A percentile compares a stretch with the other conserved stretches of the same genome.
Conservation (phyloP, 2,329 filamentous ascomycete genomes). For the Aspergillus versicolor region DNA sequence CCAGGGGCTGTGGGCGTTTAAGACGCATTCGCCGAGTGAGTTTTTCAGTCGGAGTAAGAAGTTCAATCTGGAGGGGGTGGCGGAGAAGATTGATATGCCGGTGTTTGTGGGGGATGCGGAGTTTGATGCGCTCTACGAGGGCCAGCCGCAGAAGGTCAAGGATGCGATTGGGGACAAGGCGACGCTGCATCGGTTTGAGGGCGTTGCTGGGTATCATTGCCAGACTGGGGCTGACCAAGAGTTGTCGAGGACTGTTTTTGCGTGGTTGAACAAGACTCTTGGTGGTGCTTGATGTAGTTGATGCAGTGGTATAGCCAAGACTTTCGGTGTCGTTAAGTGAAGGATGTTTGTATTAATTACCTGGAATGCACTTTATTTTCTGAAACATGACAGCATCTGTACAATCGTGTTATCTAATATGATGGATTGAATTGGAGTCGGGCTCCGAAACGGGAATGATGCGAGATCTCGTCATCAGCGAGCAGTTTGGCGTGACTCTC, state of each 20-base stretch:
- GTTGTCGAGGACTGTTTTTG: neutral
- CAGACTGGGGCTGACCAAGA: neutral
- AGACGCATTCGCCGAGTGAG: neutral
- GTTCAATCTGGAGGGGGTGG: neutral
- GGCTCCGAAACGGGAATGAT: neutral
- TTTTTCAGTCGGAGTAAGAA: neutral
- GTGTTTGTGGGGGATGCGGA: slow-evolving; percentile 1
- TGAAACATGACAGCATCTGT: too few species aligned
- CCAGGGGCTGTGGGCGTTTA: neutral
- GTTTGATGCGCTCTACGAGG: neutral
- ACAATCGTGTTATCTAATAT: too few species aligned
- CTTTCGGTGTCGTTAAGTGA: too few species aligned
- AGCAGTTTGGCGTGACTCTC: neutral
- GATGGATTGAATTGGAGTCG: neutral
- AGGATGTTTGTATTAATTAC: too few species aligned
- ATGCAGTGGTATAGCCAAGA: too few species aligned
- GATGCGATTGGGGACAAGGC: neutral
- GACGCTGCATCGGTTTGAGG: neutral
- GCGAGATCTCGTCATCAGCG: neutral
- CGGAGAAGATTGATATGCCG: neutral
- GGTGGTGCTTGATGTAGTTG: too few species aligned
- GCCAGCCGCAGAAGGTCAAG: neutral
- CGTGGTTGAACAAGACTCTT: neutral
- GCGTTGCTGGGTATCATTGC: neutral
- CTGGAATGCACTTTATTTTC: too few species aligned